These are phyloP conservation scores for Ceratonia siliqua DNA, from an alignment of 306 rosid genomes.

Conservation along the genomic window DNA sequence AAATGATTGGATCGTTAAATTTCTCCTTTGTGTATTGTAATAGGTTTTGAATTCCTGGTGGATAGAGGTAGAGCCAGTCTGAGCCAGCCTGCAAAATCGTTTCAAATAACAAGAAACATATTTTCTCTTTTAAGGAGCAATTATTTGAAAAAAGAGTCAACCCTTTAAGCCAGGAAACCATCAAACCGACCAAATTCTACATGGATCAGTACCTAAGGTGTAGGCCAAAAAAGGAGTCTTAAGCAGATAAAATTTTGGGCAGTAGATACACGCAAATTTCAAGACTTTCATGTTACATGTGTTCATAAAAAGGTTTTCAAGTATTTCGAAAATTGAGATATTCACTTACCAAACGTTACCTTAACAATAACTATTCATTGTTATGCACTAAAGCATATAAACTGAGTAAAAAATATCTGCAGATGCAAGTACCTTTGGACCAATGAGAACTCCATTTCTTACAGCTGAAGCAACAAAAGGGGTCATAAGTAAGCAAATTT, in stretches of 20 bases:
- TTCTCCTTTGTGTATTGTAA: conserved; percentile 32
- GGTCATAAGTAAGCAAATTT: neutral
- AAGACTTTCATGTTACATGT: neutral
- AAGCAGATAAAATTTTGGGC: neutral
- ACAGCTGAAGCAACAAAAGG: conserved; percentile 34
- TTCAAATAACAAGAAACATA: neutral
- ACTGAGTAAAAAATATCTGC: conserved; percentile 21
- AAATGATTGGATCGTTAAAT: conserved; percentile 43
- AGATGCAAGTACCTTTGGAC: conserved; percentile 53
- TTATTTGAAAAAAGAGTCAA: neutral
- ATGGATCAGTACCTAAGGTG: neutral
- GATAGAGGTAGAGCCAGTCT: conserved; percentile 40
- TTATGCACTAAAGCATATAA: conserved; percentile 10
- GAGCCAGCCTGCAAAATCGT: conserved; percentile 28
- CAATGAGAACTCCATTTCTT: conserved; percentile 48
- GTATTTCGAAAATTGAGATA: neutral
- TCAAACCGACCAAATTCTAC: neutral
- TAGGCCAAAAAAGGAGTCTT: neutral
- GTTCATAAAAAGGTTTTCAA: neutral
- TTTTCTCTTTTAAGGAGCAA: neutral
- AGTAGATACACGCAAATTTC: neutral
- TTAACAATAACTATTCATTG: neutral
- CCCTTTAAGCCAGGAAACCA: neutral
- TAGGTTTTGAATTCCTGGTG: conserved; percentile 37
- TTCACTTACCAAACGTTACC: neutral